A percentile compares a stretch with the other conserved stretches of the same genome.
phyloP scores from a whole-genome alignment of 2,329 filamentous ascomycete genomes.

The Scorias spongiosa region DNA sequence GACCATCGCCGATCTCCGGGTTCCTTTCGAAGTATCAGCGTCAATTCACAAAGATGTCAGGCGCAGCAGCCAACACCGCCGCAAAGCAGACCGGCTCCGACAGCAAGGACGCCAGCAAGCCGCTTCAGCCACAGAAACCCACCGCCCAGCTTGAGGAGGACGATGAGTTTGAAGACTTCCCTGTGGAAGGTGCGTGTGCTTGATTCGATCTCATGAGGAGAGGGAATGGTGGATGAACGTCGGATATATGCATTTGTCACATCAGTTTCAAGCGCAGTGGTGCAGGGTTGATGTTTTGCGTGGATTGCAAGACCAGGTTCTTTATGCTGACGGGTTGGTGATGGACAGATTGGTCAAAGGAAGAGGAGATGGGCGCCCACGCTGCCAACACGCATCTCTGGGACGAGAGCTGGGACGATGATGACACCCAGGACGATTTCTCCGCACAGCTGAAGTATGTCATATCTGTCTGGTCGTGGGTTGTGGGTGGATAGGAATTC shows the following conservation, averaged over 20 bases:
- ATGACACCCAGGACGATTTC: slow-evolving; percentile 94
- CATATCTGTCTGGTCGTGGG: background rate
- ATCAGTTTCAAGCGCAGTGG: too few relatives aligned
- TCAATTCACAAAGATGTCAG: slow-evolving; percentile 28
- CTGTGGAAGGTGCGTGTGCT: slow-evolving; percentile 59
- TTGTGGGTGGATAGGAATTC: background rate
- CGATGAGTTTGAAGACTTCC: slow-evolving; percentile 98
- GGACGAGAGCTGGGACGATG: slow-evolving; percentile 99
- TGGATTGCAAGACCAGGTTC: background rate
- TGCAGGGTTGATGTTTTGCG: background rate
- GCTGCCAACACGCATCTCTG: slow-evolving; percentile 58
- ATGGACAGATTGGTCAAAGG: slow-evolving; percentile 69
- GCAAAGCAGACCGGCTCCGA: slow-evolving; percentile 27
- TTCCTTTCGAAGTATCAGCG: background rate
- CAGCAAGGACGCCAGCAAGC: slow-evolving; percentile 27
- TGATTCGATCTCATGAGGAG: background rate
- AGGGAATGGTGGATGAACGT: background rate
- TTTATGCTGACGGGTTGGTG: background rate
- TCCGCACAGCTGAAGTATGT: slow-evolving; percentile 81
- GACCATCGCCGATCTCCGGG: too few relatives aligned
- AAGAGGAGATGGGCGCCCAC: slow-evolving; percentile 64
- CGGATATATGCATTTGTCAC: too few relatives aligned
- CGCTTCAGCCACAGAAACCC: slow-evolving; percentile 45
- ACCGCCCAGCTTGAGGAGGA: slow-evolving; percentile 73
- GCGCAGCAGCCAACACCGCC: slow-evolving; percentile 23